Base-by-base conservation (phyloP, 768 basidiomycete species). In the Kwoniella heveanensis region DNA sequence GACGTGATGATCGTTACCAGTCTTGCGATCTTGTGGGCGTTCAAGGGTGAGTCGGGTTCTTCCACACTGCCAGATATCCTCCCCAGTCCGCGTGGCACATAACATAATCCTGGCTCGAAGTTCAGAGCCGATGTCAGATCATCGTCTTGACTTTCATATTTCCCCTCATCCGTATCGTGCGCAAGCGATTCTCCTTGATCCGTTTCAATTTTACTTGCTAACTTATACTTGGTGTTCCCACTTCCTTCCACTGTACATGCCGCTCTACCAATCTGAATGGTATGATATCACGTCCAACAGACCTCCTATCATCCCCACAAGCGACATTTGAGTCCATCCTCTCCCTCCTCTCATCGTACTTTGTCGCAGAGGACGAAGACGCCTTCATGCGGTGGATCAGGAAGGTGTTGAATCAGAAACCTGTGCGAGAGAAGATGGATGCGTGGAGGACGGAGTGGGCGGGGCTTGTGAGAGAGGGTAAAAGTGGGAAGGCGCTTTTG, bases 261-360 rank as follows among this genome's bases (percentile, higher is more conserved):
- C n/a, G n/a, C n/a, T n/a, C n/a, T n/a, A n/a, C n/a, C n/a, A n/a
- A n/a, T n/a, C n/a, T n/a, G n/a, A n/a, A n/a, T n/a, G n/a, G n/a
- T n/a, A n/a, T n/a, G n/a, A n/a, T n/a, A n/a, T n/a, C n/a, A n/a
- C n/a, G n/a, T n/a, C n/a, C n/a, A n/a, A n/a, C 73, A 95, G 93
- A 92, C 79, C 88, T 92, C 58, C 88, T 99, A 68, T 88, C 90
- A 1, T 86, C 90, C 1, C 82, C 83, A 37, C 79, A 87, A 6
- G 93, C 93, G 25, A 83, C 82, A 67, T 97, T 99, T 79, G 95
- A 99, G 80, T 94, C 90, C 2, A 87, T 97, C 21, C 82, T 98
- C 17, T 93, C 91, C 15, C 82, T 93, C 15, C 82, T 99, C 9
- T 95, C 93, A 0, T 95, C 92, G 8, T 95, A 92, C 81, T 98